These are phyloP conservation scores for Tinospora cordifolia DNA, from an alignment of 164 flowering plant genomes.

Conservation along the genomic window DNA sequence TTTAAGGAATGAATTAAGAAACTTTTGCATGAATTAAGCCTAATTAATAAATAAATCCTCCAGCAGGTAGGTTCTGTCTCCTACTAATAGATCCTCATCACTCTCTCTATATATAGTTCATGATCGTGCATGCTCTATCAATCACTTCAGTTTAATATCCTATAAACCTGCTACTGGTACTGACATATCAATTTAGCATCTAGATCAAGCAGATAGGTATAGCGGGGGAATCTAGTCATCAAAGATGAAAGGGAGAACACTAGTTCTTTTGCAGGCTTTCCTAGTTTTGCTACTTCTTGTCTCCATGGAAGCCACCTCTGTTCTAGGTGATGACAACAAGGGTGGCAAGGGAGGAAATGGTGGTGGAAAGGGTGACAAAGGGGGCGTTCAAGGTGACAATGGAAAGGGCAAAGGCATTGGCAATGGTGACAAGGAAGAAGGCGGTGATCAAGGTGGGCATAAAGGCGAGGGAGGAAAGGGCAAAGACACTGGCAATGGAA, in stretches of 20 bases:
- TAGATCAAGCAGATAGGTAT: background rate
- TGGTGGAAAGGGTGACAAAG: background rate
- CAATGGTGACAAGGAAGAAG: constrained; percentile 3
- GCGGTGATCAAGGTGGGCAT: background rate
- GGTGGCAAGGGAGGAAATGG: background rate
- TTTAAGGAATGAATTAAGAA: too few species aligned
- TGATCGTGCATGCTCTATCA: background rate
- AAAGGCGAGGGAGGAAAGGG: background rate
- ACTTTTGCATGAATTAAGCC: too few species aligned
- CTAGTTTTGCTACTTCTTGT: constrained; percentile 2
- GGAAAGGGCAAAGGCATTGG: constrained; percentile 9
- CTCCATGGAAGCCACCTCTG: constrained; percentile 5
- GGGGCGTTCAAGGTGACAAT: background rate
- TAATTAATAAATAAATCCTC: too few species aligned
- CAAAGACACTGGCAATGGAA: too few species aligned
- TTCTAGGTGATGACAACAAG: constrained; percentile 6
- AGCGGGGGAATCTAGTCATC: background rate
- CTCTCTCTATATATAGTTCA: background rate
- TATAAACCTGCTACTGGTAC: background rate
- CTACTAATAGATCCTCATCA: background rate
- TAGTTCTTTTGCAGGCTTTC: background rate
- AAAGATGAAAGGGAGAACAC: background rate
- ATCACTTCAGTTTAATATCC: background rate
- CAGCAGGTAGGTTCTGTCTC: background rate
- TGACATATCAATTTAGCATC: background rate